Base-by-base conservation (phyloP, 805 yeast species). In the Candida taoyuanica region DNA sequence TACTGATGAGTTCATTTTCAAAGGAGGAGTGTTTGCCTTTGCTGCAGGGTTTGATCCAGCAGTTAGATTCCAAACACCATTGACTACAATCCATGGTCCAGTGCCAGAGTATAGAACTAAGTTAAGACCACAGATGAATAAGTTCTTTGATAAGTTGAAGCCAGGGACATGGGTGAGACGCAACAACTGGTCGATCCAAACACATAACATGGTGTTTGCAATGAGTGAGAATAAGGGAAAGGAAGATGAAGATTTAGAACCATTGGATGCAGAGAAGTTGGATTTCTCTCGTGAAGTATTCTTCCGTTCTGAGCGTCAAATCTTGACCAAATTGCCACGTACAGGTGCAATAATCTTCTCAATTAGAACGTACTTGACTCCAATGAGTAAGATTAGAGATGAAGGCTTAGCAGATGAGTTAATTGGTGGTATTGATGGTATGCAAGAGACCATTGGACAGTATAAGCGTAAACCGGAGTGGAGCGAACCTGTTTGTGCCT, bases 31-130 rank as follows among this genome's bases (percentile, higher is more conserved):
- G 4, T 70, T 78, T 17, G 76, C 78, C 7, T 81, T 80, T 48
- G 86, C 91, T 1, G 76, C 81, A 1, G 91, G 91, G 2, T 84
- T 84, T 58, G 76, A 77, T 51, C 89, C 91, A 5, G 58, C 67
- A 5, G 60, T 54, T 8, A 70, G 74, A 45, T 67, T 74, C 44
- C 64, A 77, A 50, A 59, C 66, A 48, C 77, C 81, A 2, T 59
- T 84, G 28, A 73, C 84, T 0, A 62, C 56, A 33, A 73, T 84
- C 42, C 94, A 84, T 53, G 70, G 62, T 3, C 89, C 89, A 0
- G 89, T 84, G 2, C 94, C 93, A 0, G 74, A 73, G 42, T 84
- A 84, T 50, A 57, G 64, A 36, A 60, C 70, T 16, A 70, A 76
- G 45, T 63, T 84, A 30, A 70, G 74, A 54, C 49, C 67, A 5